Conservation (phyloP, 495 filamentous ascomycete species). For the Penicillium arizonense region DNA sequence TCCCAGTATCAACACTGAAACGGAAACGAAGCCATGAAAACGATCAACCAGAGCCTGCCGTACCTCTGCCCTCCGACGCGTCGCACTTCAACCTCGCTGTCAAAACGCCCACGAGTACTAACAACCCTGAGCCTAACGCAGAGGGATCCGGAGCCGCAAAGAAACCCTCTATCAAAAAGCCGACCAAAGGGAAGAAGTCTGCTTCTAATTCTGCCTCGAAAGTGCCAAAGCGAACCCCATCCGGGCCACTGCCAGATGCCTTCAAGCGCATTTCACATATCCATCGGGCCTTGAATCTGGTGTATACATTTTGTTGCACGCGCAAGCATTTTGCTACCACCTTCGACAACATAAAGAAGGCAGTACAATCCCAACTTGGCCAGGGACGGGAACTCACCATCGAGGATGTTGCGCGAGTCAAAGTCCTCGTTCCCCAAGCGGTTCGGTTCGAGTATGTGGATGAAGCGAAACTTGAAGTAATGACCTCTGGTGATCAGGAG, state of each 20-base stretch:
- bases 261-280: constrained; percentile 73
- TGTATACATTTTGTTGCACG: constrained; percentile 92
- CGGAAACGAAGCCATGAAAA: constrained; percentile 18
- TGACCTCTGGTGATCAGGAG: constrained; percentile 62
- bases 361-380: constrained; percentile 81
- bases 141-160: constrained; percentile 1
- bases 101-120: neutral
- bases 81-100: constrained; percentile 3
- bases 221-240: constrained; percentile 27
- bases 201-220: constrained; percentile 7
- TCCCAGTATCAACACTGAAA: constrained; percentile 8
- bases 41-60: neutral
- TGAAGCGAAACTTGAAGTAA: constrained; percentile 73
- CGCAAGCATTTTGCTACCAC: constrained; percentile 90
- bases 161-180: constrained; percentile 2
- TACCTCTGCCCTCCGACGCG: constrained; percentile 17
- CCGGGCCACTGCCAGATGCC: constrained; percentile 66
- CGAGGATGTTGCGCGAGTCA: constrained; percentile 81
- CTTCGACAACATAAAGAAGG: constrained; percentile 78
- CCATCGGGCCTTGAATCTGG: constrained; percentile 82
- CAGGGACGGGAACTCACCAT: constrained; percentile 56
- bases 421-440: constrained; percentile 68
- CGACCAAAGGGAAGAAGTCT: constrained; percentile 6
- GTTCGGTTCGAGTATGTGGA: constrained; percentile 87
- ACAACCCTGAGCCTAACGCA: neutral